A percentile compares a stretch with the other conserved stretches of the same genome.
Conservation (phyloP, 2,329 filamentous ascomycete species). For the Didymella exigua region DNA sequence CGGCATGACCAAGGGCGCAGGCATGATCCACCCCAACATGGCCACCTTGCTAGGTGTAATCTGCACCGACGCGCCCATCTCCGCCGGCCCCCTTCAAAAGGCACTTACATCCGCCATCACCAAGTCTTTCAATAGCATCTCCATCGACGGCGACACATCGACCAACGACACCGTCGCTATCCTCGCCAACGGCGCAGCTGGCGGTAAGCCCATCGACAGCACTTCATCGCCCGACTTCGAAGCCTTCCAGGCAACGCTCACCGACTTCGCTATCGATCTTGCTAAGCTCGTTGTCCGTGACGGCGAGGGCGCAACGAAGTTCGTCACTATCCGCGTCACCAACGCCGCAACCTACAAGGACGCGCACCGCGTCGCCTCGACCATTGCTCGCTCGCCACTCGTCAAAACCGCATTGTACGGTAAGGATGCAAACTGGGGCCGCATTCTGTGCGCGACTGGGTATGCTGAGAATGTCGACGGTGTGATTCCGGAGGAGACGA, state of each 20-base stretch:
- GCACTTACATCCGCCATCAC: slow-evolving; percentile 77
- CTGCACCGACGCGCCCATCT: slow-evolving; percentile 86
- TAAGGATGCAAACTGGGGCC: slow-evolving; percentile 97
- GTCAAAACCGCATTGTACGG: slow-evolving; percentile 98
- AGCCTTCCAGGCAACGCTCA: slow-evolving; percentile 74
- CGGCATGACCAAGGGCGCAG: slow-evolving; percentile 96
- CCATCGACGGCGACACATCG: slow-evolving; percentile 94
- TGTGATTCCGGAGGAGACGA: slow-evolving; percentile 72
- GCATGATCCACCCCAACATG: slow-evolving; percentile 99
- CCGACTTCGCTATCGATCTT: slow-evolving; percentile 78
- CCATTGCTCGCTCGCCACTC: slow-evolving; percentile 87
- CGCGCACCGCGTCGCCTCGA: slow-evolving; percentile 79
- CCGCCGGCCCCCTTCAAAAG: slow-evolving; percentile 67
- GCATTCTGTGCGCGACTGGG: slow-evolving; percentile 91
- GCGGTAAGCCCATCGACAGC: slow-evolving; percentile 67
- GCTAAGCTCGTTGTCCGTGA: slow-evolving; percentile 94
- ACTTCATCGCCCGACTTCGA: slow-evolving; percentile 66
- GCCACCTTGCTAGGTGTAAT: slow-evolving; percentile 91
- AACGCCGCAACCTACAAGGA: slow-evolving; percentile 72
- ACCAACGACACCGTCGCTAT: slow-evolving; percentile 96
- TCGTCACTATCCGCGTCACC: slow-evolving; percentile 86
- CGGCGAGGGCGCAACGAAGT: slow-evolving; percentile 97
- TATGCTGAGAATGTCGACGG: slow-evolving; percentile 72
- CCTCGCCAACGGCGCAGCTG: slow-evolving; percentile 92
- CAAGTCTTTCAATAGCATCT: slow-evolving; percentile 94